phyloP scores from a whole-genome alignment of 1,284 basidiomycete genomes.

The Tranzscheliella williamsii region DNA sequence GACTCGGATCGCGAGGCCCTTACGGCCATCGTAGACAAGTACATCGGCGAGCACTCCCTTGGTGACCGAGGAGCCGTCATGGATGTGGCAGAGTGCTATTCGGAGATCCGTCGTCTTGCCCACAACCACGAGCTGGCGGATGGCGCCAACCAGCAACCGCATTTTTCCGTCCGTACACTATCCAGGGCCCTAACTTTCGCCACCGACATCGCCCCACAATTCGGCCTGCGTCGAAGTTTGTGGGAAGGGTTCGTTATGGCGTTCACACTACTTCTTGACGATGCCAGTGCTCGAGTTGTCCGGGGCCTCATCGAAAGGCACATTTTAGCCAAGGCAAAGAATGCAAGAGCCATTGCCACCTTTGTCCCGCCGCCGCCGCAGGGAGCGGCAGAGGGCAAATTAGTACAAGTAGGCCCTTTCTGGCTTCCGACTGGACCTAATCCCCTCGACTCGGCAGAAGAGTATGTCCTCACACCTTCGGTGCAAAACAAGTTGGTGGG shows the following conservation, averaged over 20 bases:
- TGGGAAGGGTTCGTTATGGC: conserved; percentile 98
- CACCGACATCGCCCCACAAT: conserved; percentile 75
- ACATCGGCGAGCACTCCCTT: conserved; percentile 80
- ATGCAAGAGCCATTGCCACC: conserved; percentile 63
- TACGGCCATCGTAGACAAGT: conserved; percentile 82
- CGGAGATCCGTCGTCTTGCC: conserved; percentile 78
- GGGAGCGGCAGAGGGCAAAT: conserved; percentile 18
- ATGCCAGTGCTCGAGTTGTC: conserved; percentile 73
- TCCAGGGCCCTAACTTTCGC: conserved; percentile 89
- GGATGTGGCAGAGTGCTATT: conserved; percentile 90
- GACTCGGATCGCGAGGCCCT: conserved; percentile 90
- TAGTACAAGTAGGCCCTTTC: conserved; percentile 84
- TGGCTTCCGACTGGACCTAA: conserved; percentile 80
- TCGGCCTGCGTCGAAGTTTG: conserved; percentile 77
- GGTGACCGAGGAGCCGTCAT: conserved; percentile 86
- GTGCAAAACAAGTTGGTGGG: conserved; percentile 94
- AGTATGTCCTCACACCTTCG: conserved; percentile 93
- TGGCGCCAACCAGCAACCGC: conserved; percentile 90
- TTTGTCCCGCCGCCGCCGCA: conserved; percentile 49
- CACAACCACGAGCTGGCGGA: conserved; percentile 84
- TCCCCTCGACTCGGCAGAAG: conserved; percentile 66
- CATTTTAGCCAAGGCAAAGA: conserved; percentile 80
- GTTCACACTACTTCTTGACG: conserved; percentile 92
- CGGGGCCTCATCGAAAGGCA: conserved; percentile 74
- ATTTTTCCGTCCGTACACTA: conserved; percentile 96